Evolutionary conservation across 2,329 filamentous ascomycete species (phyloP), one percentile per base, ranked within the genome.

Genomic region (Ophiosphaerella korrae): DNA sequence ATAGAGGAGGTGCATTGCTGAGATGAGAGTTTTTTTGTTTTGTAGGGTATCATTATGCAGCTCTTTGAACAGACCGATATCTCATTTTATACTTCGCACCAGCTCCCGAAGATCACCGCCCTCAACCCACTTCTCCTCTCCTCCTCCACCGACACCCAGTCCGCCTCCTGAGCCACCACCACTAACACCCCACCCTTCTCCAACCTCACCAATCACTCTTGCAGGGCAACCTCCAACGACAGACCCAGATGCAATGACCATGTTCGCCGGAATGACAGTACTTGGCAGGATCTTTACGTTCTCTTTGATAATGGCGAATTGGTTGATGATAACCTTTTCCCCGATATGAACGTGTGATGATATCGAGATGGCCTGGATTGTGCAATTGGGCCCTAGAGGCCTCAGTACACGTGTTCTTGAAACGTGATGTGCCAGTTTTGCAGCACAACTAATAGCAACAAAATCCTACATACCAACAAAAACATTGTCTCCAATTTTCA

Each of bases 401-500:
- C 18, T 44, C 6, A 35, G 37, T 37, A 16, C 11, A 16, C 24
- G 31, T 26, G n/a, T 2, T 26, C 21, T 29, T 26, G 6, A 7
- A 13, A 26, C 3, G 26, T 6, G 2, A 11, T 29, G 6, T 11
- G 26, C 26, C 16, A 18, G 14, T 7, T 14, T 12, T 36, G 8
- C 8, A 16, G 34, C n/a, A 14, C 34, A 36, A 14, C 4, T n/a
- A 29, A 2, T n/a, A 12, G 26, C 23, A 11, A 1, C 14, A 12
- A 16, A 4, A 9, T 16, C 29, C 14, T 80, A 79, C 65, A 84
- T 82, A 51, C 91, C 92, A 42, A 99, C 83, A 74, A 93, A 97
- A 57, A 97, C 92, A 75, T 97, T 93, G 73, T 97, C 92, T 39
- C 92, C 92, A 59, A 99, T 89, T 55, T 94, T 90, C 63, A 97